Percentiles rank a stretch among this genome's conserved stretches.
Evolutionary conservation across 192 early-diverging fungal genomes (phyloP).

Genomic region (Anaeromyces robustus): DNA sequence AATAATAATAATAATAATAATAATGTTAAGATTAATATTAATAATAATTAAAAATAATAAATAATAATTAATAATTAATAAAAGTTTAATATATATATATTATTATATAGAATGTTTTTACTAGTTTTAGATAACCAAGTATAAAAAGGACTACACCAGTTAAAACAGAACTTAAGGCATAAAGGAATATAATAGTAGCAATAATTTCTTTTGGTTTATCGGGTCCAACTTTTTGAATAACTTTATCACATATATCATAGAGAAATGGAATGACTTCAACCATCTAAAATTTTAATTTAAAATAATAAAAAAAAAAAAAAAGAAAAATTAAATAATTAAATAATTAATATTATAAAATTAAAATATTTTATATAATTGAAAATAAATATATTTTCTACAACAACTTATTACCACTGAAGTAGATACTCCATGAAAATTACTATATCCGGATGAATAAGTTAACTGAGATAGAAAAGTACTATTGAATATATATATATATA

Average conservation of each 20-base stretch:
- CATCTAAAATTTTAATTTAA: slow-evolving; percentile 21
- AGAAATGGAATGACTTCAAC: slow-evolving; percentile 82
- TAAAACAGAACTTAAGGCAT: slow-evolving; percentile 69
- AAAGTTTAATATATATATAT: no score
- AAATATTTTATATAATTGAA: not conserved
- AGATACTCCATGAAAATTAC: slow-evolving; percentile 79
- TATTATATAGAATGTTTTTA: slow-evolving; percentile 33
- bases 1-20: no score
- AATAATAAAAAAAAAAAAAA: no score
- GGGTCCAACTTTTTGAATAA: slow-evolving; percentile 38
- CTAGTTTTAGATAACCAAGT: slow-evolving; percentile 65
- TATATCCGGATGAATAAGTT: slow-evolving; percentile 63
- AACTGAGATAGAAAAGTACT: slow-evolving; percentile 44
- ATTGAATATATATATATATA: slow-evolving; percentile 1
- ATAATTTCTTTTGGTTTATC: slow-evolving; percentile 50
- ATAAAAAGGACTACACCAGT: slow-evolving; percentile 76
- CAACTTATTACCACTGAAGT: slow-evolving; percentile 82
- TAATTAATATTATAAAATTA: no score
- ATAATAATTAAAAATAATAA: no score
- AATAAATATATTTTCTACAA: slow-evolving; percentile 10
- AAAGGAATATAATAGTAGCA: slow-evolving; percentile 78
- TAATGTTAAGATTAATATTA: no score
- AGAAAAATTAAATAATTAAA: no score
- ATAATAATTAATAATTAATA: no score
- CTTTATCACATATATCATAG: slow-evolving; percentile 55